A percentile compares a stretch with the other conserved stretches of the same genome.
Evolutionary conservation across 768 basidiomycete species (phyloP).

Genomic region (Lactifluus echinatus): DNA sequence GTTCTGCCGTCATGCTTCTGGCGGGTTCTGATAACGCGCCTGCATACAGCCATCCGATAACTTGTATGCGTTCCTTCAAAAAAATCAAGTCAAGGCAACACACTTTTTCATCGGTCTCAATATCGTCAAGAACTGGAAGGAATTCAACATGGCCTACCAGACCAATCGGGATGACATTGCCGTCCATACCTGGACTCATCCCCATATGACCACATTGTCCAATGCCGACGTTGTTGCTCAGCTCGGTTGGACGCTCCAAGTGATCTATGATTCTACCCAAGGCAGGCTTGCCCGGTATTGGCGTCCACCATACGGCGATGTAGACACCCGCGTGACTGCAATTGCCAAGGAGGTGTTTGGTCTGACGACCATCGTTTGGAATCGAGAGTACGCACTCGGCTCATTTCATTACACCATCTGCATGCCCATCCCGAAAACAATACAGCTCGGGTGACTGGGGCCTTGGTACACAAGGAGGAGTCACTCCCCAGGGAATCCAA

Average conservation of each 20-base stretch:
- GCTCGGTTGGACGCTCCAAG: slow-evolving; percentile 73
- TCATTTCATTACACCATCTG: background rate
- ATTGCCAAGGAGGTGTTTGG: slow-evolving; percentile 87
- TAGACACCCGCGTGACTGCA: slow-evolving; percentile 73
- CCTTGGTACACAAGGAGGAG: slow-evolving; percentile 34
- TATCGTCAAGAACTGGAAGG: slow-evolving; percentile 28
- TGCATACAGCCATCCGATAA: slow-evolving; percentile 23
- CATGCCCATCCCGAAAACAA: background rate
- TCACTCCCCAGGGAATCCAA: slow-evolving; percentile 41
- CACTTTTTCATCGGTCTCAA: slow-evolving; percentile 42
- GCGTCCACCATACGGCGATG: slow-evolving; percentile 85
- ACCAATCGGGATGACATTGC: slow-evolving; percentile 32
- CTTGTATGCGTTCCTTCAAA: slow-evolving; percentile 33
- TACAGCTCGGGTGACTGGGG: slow-evolving; percentile 72
- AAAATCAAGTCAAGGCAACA: slow-evolving; percentile 33
- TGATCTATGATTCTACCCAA: slow-evolving; percentile 73
- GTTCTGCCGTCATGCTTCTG: too few species aligned
- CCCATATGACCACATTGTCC: slow-evolving; percentile 68
- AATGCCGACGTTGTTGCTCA: slow-evolving; percentile 65
- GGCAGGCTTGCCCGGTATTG: slow-evolving; percentile 71
- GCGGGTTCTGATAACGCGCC: background rate
- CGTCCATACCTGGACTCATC: slow-evolving; percentile 63
- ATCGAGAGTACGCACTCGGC: slow-evolving; percentile 56
- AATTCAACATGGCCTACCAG: slow-evolving; percentile 29
- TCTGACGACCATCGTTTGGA: slow-evolving; percentile 81